These are phyloP conservation scores for Phytophthora meadii DNA, from an alignment of 352 stramenopile genomes.

Conservation along the genomic window DNA sequence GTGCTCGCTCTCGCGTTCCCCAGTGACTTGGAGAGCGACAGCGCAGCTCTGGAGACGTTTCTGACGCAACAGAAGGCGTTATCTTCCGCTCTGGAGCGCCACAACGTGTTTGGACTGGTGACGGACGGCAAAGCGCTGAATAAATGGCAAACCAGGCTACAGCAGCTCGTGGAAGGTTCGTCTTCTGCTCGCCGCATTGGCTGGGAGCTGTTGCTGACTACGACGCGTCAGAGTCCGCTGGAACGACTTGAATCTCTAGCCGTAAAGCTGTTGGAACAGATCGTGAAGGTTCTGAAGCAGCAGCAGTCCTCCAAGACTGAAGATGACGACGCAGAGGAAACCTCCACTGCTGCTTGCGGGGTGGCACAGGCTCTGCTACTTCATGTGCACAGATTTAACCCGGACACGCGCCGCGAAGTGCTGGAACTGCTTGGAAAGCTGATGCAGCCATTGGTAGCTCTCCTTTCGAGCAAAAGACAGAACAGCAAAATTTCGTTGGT, in stretches of 20 bases:
- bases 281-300: slow-evolving; percentile 78
- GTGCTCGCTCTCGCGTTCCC: slow-evolving; percentile 77
- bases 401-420: slow-evolving; percentile 65
- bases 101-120: slow-evolving; percentile 81
- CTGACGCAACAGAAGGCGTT: slow-evolving; percentile 62
- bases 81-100: slow-evolving; percentile 50
- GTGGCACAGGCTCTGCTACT: slow-evolving; percentile 57
- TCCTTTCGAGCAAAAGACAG: slow-evolving; percentile 47
- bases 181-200: slow-evolving; percentile 48
- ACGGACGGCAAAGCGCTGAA: slow-evolving; percentile 75
- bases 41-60: slow-evolving; percentile 48
- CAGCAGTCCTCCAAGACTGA: slow-evolving; percentile 39
- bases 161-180: slow-evolving; percentile 56
- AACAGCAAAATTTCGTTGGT: slow-evolving; percentile 22
- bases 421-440: slow-evolving; percentile 72
- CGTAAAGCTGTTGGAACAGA: slow-evolving; percentile 65
- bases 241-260: slow-evolving; percentile 63
- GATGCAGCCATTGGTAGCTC: slow-evolving; percentile 53
- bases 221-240: slow-evolving; percentile 63
- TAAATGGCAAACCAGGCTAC: slow-evolving; percentile 75
- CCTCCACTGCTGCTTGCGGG: slow-evolving; percentile 48
- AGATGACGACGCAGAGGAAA: slow-evolving; percentile 38
- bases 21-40: slow-evolving; percentile 56
- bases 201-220: slow-evolving; percentile 68
- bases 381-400: slow-evolving; percentile 55